These are phyloP conservation scores for Ambrosia trifida DNA, from an alignment of 129 eudicot genomes.

Conservation along the genomic window DNA sequence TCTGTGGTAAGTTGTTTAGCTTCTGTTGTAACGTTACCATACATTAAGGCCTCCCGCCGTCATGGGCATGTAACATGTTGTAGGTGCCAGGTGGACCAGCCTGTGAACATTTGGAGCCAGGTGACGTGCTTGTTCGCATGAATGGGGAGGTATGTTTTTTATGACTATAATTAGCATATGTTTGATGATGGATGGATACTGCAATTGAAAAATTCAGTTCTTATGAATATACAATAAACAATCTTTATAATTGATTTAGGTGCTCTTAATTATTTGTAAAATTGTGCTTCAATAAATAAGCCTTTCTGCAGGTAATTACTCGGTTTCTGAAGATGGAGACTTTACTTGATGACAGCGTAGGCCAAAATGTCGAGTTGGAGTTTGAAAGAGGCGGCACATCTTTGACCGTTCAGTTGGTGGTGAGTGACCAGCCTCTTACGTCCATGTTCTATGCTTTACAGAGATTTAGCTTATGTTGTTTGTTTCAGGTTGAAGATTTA, in stretches of 20 bases:
- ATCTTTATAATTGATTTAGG: not conserved
- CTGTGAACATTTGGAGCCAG: conserved; percentile 74
- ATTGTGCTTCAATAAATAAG: not conserved
- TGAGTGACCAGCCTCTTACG: conserved; percentile 18
- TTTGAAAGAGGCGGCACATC: conserved; percentile 92
- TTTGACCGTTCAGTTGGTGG: conserved; percentile 54
- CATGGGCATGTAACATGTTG: conserved; percentile 25
- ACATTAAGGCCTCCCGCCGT: conserved; percentile 2
- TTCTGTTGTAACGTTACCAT: conserved; percentile 13
- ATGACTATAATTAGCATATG: too few species aligned
- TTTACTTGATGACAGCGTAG: conserved; percentile 78
- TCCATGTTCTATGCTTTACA: conserved; percentile 7
- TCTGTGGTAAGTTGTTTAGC: conserved; percentile 69
- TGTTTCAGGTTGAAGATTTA: conserved; percentile 81
- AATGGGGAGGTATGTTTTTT: conserved; percentile 71
- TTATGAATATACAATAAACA: not conserved
- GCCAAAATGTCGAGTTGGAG: conserved; percentile 66
- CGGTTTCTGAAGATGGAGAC: conserved; percentile 89
- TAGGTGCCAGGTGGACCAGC: conserved; percentile 99
- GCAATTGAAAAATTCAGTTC: not conserved
- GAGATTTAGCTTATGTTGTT: conserved; percentile 6
- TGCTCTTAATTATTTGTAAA: conserved; percentile 11
- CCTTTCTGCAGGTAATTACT: conserved; percentile 70
- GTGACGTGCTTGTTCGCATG: conserved; percentile 86
- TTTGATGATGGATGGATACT: too few species aligned